Percentiles rank a stretch among this genome's conserved stretches.
These are phyloP conservation scores for Phialophora macrospora DNA, from an alignment of 2,329 filamentous ascomycete genomes.

Conservation along the genomic window DNA sequence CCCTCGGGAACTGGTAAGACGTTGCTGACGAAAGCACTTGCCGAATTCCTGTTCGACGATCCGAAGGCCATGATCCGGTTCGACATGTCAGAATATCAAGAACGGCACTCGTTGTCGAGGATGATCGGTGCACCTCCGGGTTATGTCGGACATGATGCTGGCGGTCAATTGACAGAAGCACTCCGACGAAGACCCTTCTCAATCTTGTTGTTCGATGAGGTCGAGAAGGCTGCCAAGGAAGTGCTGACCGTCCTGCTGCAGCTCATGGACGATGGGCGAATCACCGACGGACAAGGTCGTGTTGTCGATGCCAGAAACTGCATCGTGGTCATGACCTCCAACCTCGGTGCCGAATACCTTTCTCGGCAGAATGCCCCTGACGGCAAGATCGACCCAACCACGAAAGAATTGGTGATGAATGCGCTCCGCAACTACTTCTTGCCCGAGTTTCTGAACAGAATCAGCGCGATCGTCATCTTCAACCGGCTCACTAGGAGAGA, in stretches of 20 bases:
- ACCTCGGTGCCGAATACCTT: constrained; percentile 94
- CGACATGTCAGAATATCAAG: constrained; percentile 99
- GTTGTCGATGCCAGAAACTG: constrained; percentile 96
- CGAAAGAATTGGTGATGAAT: constrained; percentile 86
- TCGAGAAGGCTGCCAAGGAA: constrained; percentile 98
- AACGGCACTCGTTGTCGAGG: constrained; percentile 89
- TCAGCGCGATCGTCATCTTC: constrained; percentile 96
- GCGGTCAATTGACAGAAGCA: constrained; percentile 92
- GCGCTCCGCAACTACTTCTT: constrained; percentile 94
- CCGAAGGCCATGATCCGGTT: constrained; percentile 97
- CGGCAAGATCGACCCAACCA: constrained; percentile 83
- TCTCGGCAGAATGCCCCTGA: constrained; percentile 75
- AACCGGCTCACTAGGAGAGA: constrained; percentile 89
- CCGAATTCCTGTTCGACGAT: constrained; percentile 98
- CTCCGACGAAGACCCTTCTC: constrained; percentile 95
- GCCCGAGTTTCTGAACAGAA: constrained; percentile 97
- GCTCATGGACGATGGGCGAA: constrained; percentile 98
- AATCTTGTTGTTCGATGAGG: constrained; percentile 95
- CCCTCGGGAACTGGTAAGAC: constrained; percentile 99
- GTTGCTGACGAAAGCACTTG: constrained; percentile 91
- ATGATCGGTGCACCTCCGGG: constrained; percentile 98
- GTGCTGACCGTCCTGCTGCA: constrained; percentile 96
- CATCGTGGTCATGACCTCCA: constrained; percentile 99
- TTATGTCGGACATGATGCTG: constrained; percentile 95
- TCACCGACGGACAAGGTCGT: constrained; percentile 96